These are phyloP conservation scores for Mantamonas sphyraenae DNA, from an alignment of 78 protist genomes.

Conservation along the genomic window DNA sequence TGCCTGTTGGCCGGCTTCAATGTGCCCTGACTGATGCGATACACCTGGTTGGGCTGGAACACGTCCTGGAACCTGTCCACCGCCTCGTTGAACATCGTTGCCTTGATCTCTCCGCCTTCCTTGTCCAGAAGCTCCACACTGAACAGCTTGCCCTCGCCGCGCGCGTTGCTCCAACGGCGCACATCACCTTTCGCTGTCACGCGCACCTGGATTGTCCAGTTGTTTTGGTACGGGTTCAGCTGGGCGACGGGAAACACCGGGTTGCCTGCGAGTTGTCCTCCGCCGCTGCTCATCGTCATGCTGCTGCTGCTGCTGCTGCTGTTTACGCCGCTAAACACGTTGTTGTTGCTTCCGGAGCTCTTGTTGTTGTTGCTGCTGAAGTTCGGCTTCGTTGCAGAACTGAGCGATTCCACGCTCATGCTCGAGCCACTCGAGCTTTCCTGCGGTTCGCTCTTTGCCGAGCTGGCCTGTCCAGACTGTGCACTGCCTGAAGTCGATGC, in stretches of 20 bases:
- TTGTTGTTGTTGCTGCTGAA: no score
- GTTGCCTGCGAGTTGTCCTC: no score
- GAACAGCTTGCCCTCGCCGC: slow-evolving; percentile 49
- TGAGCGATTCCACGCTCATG: no score
- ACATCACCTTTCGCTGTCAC: slow-evolving; percentile 32
- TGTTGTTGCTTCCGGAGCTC: no score
- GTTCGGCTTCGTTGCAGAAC: no score
- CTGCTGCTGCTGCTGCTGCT: no score
- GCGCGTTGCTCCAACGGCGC: slow-evolving; percentile 30
- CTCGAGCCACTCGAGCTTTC: no score
- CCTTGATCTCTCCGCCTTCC: slow-evolving; percentile 43
- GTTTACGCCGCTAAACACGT: no score
- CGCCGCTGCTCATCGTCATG: no score
- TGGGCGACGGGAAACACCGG: slow-evolving; percentile 14
- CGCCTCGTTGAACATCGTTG: slow-evolving; percentile 44
- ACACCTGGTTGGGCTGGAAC: slow-evolving; percentile 25
- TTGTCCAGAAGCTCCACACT: slow-evolving; percentile 37
- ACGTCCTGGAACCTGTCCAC: slow-evolving; percentile 13
- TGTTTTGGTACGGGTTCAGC: slow-evolving; percentile 37
- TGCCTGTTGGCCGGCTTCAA: slow-evolving; percentile 32
- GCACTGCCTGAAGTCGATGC: no score
- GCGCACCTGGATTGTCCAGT: slow-evolving; percentile 56
- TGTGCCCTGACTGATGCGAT: slow-evolving; percentile 22
- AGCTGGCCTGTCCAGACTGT: no score
- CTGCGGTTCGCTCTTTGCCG: no score